Conservation (phyloP, 441 rosid genomes). For the Isatis lusitanica region DNA sequence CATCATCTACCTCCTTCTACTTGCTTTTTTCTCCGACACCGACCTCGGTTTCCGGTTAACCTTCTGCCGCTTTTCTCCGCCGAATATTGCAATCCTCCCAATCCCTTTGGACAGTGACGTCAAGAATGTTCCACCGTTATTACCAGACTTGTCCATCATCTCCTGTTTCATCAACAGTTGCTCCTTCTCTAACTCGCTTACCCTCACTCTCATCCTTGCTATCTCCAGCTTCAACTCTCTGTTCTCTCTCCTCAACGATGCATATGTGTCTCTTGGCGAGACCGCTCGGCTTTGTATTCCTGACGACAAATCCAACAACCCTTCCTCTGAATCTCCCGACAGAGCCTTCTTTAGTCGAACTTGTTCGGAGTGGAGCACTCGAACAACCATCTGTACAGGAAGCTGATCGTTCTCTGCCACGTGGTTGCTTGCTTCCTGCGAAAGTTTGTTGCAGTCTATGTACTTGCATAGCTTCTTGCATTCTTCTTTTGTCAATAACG, state of each 20-base stretch:
- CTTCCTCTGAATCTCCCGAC: conserved; percentile 65
- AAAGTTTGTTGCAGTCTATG: conserved; percentile 71
- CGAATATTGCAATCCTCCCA: conserved; percentile 62
- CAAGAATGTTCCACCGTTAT: conserved; percentile 59
- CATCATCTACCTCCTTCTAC: neutral
- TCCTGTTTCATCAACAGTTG: conserved; percentile 76
- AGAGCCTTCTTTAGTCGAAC: conserved; percentile 65
- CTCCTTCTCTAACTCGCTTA: conserved; percentile 84
- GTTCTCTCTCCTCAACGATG: conserved; percentile 82
- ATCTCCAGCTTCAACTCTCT: conserved; percentile 87
- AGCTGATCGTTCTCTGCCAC: conserved; percentile 85
- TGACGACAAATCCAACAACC: conserved; percentile 59
- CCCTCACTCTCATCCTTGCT: conserved; percentile 86
- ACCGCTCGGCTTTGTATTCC: conserved; percentile 72
- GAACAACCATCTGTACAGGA: conserved; percentile 72
- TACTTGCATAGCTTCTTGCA: conserved; percentile 70
- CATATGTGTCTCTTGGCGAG: conserved; percentile 85
- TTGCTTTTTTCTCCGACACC: conserved; percentile 42
- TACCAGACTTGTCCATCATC: conserved; percentile 70
- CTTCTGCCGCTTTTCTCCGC: conserved; percentile 58
- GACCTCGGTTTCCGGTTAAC: conserved; percentile 52
- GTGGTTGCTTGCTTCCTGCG: conserved; percentile 79
- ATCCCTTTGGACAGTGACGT: conserved; percentile 79
- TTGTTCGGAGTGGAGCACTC: conserved; percentile 73
- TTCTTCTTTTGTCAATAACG: conserved; percentile 66